phyloP scores from a whole-genome alignment of 1,139 yeast species.

The Blastobotrys apis region DNA sequence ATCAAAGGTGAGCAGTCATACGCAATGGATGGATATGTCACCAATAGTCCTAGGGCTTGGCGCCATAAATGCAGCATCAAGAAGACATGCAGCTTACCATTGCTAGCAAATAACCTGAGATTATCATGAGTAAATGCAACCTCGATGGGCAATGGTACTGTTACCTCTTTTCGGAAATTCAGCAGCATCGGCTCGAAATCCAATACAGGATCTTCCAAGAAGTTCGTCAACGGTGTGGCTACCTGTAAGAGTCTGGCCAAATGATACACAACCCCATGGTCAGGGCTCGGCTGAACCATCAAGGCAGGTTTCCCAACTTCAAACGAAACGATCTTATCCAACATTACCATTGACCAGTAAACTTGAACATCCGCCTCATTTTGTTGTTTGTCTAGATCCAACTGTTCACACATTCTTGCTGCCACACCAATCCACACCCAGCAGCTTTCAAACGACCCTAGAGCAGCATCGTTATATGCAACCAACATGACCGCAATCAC shows the following conservation, averaged over 20 bases:
- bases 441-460: not conserved
- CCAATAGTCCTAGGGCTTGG: slow-evolving; percentile 1
- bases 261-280: not conserved
- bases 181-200: not conserved
- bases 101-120: not conserved
- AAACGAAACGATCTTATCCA: slow-evolving; percentile 1
- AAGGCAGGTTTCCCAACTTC: not conserved
- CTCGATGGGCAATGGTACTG: not conserved
- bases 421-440: slow-evolving; percentile 12
- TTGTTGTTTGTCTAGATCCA: not conserved
- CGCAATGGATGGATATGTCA: slow-evolving; percentile 7
- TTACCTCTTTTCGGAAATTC: not conserved
- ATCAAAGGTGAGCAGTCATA: slow-evolving; percentile 10
- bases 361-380: slow-evolving; percentile 4
- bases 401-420: slow-evolving; percentile 3
- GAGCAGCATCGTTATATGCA: slow-evolving; percentile 3
- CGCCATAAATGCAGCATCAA: slow-evolving; percentile 7
- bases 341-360: slow-evolving; percentile 3
- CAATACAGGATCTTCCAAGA: slow-evolving; percentile 2
- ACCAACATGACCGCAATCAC: slow-evolving; percentile 2
- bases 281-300: not conserved
- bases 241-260: not conserved
- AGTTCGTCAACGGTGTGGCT: not conserved
- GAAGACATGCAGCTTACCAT: not conserved
- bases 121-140: slow-evolving; percentile 1